Conservation (phyloP, 2,329 filamentous ascomycete genomes). For the Ophiosphaerella korrae region DNA sequence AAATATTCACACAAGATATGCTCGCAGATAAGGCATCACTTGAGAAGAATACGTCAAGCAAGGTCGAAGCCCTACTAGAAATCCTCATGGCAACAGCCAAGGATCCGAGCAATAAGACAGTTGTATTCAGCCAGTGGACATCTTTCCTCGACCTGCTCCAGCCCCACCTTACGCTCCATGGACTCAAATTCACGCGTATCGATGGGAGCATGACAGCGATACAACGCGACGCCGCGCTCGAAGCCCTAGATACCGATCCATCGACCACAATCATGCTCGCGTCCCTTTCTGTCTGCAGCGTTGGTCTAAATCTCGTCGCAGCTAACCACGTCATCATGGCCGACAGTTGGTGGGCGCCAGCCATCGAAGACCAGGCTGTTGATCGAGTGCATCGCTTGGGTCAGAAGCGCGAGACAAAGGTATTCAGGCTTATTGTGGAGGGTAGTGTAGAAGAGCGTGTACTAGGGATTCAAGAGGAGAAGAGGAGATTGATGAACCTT, state of each 20-base stretch:
- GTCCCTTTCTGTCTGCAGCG: slow-evolving; percentile 79
- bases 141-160: slow-evolving; percentile 75
- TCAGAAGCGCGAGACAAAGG: slow-evolving; percentile 76
- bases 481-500: slow-evolving; percentile 75
- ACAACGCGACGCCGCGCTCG: slow-evolving; percentile 73
- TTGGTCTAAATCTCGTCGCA: slow-evolving; percentile 83
- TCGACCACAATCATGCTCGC: slow-evolving; percentile 78
- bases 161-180: slow-evolving; percentile 64
- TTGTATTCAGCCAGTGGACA: slow-evolving; percentile 80
- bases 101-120: slow-evolving; percentile 67
- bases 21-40: slow-evolving; percentile 62
- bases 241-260: slow-evolving; percentile 68
- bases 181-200: slow-evolving; percentile 71
- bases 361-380: slow-evolving; percentile 89
- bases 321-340: slow-evolving; percentile 84
- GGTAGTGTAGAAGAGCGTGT: slow-evolving; percentile 81
- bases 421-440: slow-evolving; percentile 83
- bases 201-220: slow-evolving; percentile 78
- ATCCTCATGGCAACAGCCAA: slow-evolving; percentile 73
- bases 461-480: slow-evolving; percentile 76
- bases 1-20: slow-evolving; percentile 27
- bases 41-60: slow-evolving; percentile 67
- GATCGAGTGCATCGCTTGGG: slow-evolving; percentile 87
- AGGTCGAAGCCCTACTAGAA: slow-evolving; percentile 78
- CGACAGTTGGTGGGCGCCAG: slow-evolving; percentile 89